Evolutionary conservation across 2,329 filamentous ascomycete genomes (phyloP).

Genomic region (Monilinia fructicola): DNA sequence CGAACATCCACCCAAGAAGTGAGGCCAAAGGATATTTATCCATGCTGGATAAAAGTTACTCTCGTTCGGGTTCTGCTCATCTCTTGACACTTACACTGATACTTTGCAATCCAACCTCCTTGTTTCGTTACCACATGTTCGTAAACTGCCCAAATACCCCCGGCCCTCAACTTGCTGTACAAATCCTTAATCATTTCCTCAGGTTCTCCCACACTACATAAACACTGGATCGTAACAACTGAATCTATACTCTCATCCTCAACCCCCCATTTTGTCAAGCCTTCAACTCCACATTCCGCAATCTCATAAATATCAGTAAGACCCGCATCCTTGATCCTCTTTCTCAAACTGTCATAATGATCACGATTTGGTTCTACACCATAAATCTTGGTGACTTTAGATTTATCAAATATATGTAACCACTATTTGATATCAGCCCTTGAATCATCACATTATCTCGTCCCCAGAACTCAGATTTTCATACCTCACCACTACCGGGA

Average conservation of each 20-base stretch:
- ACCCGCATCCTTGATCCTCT: slow-evolving; percentile 51
- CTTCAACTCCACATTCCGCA: slow-evolving; percentile 62
- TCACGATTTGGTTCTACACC: slow-evolving; percentile 63
- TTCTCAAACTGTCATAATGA: slow-evolving; percentile 51
- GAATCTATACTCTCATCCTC: slow-evolving; percentile 44
- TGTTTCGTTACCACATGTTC: slow-evolving; percentile 36
- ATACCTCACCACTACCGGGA: slow-evolving; percentile 56
- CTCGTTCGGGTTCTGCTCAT: background rate
- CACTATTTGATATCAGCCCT: slow-evolving; percentile 52
- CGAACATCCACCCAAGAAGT: slow-evolving; percentile 36
- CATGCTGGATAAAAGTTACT: slow-evolving; percentile 29
- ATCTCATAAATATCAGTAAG: slow-evolving; percentile 60
- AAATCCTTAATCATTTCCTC: slow-evolving; percentile 34
- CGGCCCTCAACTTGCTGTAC: slow-evolving; percentile 35
- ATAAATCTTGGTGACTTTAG: slow-evolving; percentile 48
- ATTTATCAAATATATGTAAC: slow-evolving; percentile 23
- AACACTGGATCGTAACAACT: slow-evolving; percentile 37
- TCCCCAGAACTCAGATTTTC: slow-evolving; percentile 53
- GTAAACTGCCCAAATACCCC: slow-evolving; percentile 37
- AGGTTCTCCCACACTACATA: slow-evolving; percentile 35
- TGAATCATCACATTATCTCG: background rate
- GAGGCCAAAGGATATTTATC: slow-evolving; percentile 36
- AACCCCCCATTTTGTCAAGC: slow-evolving; percentile 48
- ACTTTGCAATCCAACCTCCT: slow-evolving; percentile 29
- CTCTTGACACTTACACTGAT: slow-evolving; percentile 34